Base-by-base conservation (phyloP, 805 yeast species). In the Pichia cephalocereana region DNA sequence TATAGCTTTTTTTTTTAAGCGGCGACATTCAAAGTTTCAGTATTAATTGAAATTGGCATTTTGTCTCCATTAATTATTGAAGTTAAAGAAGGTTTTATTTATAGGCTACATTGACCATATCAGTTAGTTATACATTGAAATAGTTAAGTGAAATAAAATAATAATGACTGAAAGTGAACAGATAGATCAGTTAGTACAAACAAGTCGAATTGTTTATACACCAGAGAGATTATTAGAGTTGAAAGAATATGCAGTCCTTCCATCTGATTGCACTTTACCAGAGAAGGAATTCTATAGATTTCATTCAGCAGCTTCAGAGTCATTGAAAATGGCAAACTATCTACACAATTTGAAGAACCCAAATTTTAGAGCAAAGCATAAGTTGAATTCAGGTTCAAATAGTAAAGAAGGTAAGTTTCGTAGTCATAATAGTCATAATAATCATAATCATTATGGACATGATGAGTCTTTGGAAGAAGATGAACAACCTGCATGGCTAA, bases 401-500 rank as follows among this genome's bases (percentile, higher is more conserved):
- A 8, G 18, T 12, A 34, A 34, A 34, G 37, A 34, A 10, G 6
- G 15, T 4, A 34, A 15, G 6, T 34, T 34, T 23, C 42, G 17
- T 27, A 11, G n/a, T n/a, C 12, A 31, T 30, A 31, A 18, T 23
- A 10, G 17, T 37, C 11, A 30, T 30, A 8, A 30, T 30, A 8
- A 30, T 30, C 31, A 30, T 30, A 10, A 30, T 30, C 32, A 30
- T 30, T 12, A 30, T 30, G 32, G 32, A 30, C 19, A 28, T 15
- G 36, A 28, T 14, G 18, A 23, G 3, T 40, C 9, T 3, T 44
- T 43, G 2, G 52, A 53, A 23, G 50, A 48, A 7, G 43, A 34
- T 18, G 57, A 52, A 11, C 43, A 44, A 12, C 67, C 67, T 1
- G 66, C 57, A 44, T 64, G 68, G 68, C 51, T 58, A 36, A 59